Conservation (phyloP, 768 basidiomycete genomes). For the Pisolithus marmoratus region DNA sequence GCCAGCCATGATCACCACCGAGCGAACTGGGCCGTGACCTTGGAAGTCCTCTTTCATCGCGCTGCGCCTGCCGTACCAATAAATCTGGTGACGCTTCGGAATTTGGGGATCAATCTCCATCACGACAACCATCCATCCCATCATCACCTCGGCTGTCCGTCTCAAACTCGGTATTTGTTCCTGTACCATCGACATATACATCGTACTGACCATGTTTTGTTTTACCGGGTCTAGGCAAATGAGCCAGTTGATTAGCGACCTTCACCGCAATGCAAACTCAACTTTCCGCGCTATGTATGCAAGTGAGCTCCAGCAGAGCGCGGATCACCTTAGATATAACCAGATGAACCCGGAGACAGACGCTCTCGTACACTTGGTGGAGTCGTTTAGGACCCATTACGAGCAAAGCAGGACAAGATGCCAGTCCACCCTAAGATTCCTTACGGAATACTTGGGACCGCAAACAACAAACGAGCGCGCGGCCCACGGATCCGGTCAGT, state of each 20-base stretch:
- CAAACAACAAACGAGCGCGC: slow-evolving; percentile 6
- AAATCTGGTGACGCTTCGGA: no score
- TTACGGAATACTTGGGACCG: slow-evolving; percentile 11
- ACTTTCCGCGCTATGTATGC: slow-evolving; percentile 6
- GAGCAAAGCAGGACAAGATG: neutral
- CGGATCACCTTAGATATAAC: slow-evolving; percentile 5
- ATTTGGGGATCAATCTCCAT: neutral
- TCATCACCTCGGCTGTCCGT: neutral
- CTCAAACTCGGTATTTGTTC: no score
- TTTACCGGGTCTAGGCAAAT: neutral
- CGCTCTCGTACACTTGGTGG: neutral
- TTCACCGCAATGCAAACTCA: neutral
- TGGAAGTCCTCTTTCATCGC: slow-evolving; percentile 4
- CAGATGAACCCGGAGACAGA: neutral
- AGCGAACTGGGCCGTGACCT: neutral
- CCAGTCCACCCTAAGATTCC: neutral
- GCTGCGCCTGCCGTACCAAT: neutral
- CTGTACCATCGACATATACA: no score
- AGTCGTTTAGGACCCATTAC: slow-evolving; percentile 1
- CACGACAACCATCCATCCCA: no score
- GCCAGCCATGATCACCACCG: neutral
- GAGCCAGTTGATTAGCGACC: neutral
- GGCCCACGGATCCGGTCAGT: slow-evolving; percentile 18
- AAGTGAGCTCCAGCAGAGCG: slow-evolving; percentile 5
- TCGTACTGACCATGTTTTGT: neutral